Percentiles rank a stretch among this genome's conserved stretches.
Conservation (phyloP, 106 monocot species). For the Phalaenopsis equestris region DNA sequence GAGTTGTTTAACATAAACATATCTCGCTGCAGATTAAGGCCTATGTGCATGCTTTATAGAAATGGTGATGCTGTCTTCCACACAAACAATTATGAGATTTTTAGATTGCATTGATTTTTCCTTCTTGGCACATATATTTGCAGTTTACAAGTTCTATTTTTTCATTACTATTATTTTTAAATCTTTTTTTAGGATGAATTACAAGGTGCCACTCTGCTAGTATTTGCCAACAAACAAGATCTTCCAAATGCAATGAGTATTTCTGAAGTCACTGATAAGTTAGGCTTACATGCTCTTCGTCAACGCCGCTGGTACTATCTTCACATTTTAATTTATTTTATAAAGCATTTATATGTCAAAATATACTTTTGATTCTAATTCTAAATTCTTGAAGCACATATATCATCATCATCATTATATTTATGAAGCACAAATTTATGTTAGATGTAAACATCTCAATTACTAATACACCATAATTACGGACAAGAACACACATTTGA, state of each 20-base stretch:
- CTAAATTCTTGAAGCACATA: neutral
- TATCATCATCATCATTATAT: neutral
- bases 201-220: slow-evolving; percentile 20
- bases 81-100: neutral
- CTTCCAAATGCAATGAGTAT: slow-evolving; percentile 28
- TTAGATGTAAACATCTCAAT: neutral
- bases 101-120: neutral
- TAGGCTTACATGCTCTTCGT: slow-evolving; percentile 24
- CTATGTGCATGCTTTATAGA: neutral
- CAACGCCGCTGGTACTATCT: slow-evolving; percentile 19
- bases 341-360: neutral
- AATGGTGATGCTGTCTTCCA: neutral
- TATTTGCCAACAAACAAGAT: slow-evolving; percentile 33
- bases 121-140: neutral
- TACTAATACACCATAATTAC: neutral
- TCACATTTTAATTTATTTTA: neutral
- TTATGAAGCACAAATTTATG: neutral
- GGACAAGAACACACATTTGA: neutral
- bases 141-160: neutral
- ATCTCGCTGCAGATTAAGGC: neutral
- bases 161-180: no score
- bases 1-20: neutral
- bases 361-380: neutral
- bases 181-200: slow-evolving; percentile 15
- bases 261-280: slow-evolving; percentile 29